Evolutionary conservation across 2,329 filamentous ascomycete species (phyloP).

Genomic region (Epichloe coenophiala): DNA sequence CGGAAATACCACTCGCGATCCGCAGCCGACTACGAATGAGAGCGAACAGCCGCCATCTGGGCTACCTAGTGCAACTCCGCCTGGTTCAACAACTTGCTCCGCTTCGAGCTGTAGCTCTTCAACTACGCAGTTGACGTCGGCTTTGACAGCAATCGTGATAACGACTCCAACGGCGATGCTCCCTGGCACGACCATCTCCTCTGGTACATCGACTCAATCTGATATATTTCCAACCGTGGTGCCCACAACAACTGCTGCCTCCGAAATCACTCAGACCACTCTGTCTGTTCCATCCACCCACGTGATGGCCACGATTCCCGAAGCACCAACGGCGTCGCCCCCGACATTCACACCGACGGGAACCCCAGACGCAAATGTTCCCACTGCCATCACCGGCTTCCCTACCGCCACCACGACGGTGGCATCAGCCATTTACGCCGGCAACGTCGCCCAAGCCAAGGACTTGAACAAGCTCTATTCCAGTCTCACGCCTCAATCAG

Average conservation of each 20-base stretch:
- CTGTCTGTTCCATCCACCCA: not conserved
- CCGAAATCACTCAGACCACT: not conserved
- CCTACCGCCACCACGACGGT: constrained; percentile 27
- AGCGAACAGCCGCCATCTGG: not conserved
- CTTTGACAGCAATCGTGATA: not conserved
- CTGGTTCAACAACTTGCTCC: not conserved
- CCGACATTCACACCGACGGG: constrained; percentile 19
- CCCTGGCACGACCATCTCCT: not conserved
- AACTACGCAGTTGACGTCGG: not conserved
- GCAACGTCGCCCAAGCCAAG: constrained; percentile 31
- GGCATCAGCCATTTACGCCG: constrained; percentile 25
- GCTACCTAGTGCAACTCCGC: not conserved
- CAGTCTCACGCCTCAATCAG: constrained; percentile 28
- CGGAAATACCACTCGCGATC: not conserved
- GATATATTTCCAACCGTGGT: not conserved
- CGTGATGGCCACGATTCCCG: not conserved
- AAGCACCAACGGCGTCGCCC: not conserved
- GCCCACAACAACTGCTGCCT: not conserved
- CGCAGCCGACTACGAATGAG: not conserved
- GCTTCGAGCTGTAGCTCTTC: not conserved
- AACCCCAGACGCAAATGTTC: constrained; percentile 23
- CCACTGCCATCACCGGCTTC: constrained; percentile 26
- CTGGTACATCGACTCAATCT: not conserved
- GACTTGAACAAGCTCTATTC: constrained; percentile 35
- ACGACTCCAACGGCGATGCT: not conserved